Evolutionary conservation across 345 rosid genomes (phyloP), one percentile per base, ranked within the genome.

Genomic region (Aurinia saxatilis): DNA sequence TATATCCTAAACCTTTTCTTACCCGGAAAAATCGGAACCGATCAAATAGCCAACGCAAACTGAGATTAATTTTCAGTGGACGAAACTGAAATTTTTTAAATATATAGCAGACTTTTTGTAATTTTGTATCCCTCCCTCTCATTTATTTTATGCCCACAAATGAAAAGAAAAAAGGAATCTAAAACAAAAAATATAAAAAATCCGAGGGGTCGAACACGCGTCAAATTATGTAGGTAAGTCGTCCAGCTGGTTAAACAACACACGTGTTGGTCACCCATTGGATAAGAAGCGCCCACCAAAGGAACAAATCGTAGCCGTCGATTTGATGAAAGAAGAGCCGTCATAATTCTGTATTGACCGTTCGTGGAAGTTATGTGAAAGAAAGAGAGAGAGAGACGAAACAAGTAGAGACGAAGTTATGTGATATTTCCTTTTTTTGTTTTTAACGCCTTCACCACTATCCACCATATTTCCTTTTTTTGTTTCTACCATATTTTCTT

Each of bases 341-440:
- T 71, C 75, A 63, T 71, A 27, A 57, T 40, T 54, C 68, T 30
- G 57, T 70, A 48, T 70, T 70, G 74, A 70, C 74, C 74, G 74
- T 71, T 71, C 75, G 75, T 57, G 70, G 75, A 71, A 71, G 70
- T 71, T 71, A 25, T 71, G 75, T 57, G 75, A 57, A 66, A 69
- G 68, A 68, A 69, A 61, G 65, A 61, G 34, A 48, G 27, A 19
- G 65, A n/a, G n/a, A n/a, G n/a, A 27, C 66, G 21, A 0, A 34
- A 65, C 73, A 61, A 60, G 50, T 45, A 56, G 48, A 57, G 66
- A 37, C 35, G n/a, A n/a, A n/a, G n/a, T n/a, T n/a, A n/a, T n/a
- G n/a, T n/a, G n/a, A n/a, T n/a, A n/a, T n/a, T n/a, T n/a, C n/a
- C n/a, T n/a, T n/a, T n/a, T n/a, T n/a, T n/a, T n/a, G n/a, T n/a